Evolutionary conservation across 2,329 filamentous ascomycete species (phyloP), one percentile per base, ranked within the genome.

Genomic region (Lecanicillium sp.): DNA sequence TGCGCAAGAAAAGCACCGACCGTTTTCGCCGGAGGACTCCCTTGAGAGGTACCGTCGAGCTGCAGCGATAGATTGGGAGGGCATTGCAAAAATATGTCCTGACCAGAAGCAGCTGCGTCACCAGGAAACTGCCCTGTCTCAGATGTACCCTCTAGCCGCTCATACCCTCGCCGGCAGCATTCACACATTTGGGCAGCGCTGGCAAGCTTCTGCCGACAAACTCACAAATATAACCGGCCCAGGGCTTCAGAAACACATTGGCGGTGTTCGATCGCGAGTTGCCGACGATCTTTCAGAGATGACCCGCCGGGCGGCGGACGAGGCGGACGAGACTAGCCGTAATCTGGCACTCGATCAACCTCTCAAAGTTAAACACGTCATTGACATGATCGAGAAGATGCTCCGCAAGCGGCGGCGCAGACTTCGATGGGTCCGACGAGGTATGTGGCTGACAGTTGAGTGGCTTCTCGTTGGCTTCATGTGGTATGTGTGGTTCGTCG

Each of bases 401-500:
- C 71, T 88, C 37, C 71, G 85, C 43, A 72, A 84, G 43, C 71
- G 87, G 37, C 71, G 79, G 12, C 61, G 79, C 20, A 63, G 77
- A 41, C 78, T 92, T 53, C 71, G 86, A 39, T 88, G 87, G 79
- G 61, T 88, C 17, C 71, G 87, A 29, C 71, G 85, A 12, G 77
- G 79, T 1, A 81, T 87, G 12, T 97, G 88, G 74, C 78, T 88
- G 39, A 62, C 82, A 15, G 76, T 96, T 13, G 90, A 97, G 66
- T 96, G 88, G 87, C 66, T 79, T 36, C 72, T 97, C 14, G 79
- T 97, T 29, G 85, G 84, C 4, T 76, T 94, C 49, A 87, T 97
- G 80, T 96, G 92, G 88, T 87, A 84, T 61, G 81, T 94, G 13
- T 97, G 90, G 88, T 77, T 94, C 43, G 68, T 94, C 25, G 89